Evolutionary conservation across 805 yeast species (phyloP), one percentile per base, ranked within the genome.

Genomic region (Metschnikowia gelsemii): DNA sequence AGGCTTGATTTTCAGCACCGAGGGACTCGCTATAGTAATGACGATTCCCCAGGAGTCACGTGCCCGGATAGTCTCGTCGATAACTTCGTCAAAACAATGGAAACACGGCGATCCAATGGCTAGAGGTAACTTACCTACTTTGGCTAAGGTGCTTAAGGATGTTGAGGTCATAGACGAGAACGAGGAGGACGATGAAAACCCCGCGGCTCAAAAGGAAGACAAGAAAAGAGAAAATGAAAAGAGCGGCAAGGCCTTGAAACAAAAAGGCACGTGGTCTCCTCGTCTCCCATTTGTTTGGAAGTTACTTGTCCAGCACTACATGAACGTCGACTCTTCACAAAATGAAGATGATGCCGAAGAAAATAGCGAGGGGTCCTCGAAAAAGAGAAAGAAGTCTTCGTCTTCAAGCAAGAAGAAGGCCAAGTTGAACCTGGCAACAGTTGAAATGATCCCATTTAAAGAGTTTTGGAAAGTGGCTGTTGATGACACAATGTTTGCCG

Each of bases 401-500:
- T 34, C 51, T 6, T 58, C 59, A 46, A 17, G 42, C 40, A 48
- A 57, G 41, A 44, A 53, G 43, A 43, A 43, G 39, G 26, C 50
- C 47, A 36, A 36, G 38, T 20, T 19, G n/a, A 40, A 36, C n/a
- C 21, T 27, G 32, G 59, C 69, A n/a, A n/a, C n/a, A 2, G 56
- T 79, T 29, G 46, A 46, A 59, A 68, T 7, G 11, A 51, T 68
- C 4, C 35, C 58, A 0, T 51, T 70, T 34, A 56, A 59, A 32
- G 93, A 86, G 40, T 89, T 91, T 59, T 89, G 96, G 95, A 77
- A 79, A 51, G 68, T 73, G 3, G 81, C 80, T 5, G 76, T 91
- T 12, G 97, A 91, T 57, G 93, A 88, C 53, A 75, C 84, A 3
- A 78, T 86, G 45, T 90, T 91, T 52, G 70, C 86, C 4, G 79